Percentiles rank a stretch among this genome's conserved stretches.
Conservation (phyloP, 805 yeast species). For the Jamesozyma spencerorum region DNA sequence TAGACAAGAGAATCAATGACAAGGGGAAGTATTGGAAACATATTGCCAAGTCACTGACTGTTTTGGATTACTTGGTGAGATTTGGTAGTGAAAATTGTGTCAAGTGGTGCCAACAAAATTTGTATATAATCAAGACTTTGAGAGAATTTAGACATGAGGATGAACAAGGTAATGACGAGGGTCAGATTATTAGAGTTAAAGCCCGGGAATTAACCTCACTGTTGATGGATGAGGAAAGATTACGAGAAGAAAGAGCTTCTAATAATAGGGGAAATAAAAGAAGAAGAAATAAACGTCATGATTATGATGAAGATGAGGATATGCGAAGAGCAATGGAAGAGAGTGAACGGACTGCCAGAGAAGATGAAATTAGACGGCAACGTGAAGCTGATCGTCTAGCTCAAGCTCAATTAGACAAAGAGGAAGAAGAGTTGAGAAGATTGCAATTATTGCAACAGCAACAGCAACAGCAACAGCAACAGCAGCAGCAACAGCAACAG, state of each 20-base stretch:
- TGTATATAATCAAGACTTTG: conserved; percentile 80
- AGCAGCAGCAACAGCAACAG: conserved; percentile 20
- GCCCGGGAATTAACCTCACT: conserved; percentile 80
- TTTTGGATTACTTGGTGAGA: conserved; percentile 77
- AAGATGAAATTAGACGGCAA: conserved; percentile 45
- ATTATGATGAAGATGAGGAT: conserved; percentile 53
- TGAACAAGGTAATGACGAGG: conserved; percentile 73
- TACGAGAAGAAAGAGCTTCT: conserved; percentile 55
- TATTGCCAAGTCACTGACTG: conserved; percentile 80
- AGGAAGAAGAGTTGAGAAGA: conserved; percentile 25
- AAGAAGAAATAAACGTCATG: conserved; percentile 12
- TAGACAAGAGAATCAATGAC: conserved; percentile 85
- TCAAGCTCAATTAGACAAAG: conserved; percentile 22
- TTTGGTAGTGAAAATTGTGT: conserved; percentile 85
- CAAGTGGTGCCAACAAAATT: conserved; percentile 82
- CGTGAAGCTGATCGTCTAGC: conserved; percentile 21
- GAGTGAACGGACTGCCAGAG: conserved; percentile 70
- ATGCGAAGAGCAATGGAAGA: conserved; percentile 73
- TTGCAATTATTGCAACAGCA: conserved; percentile 22
- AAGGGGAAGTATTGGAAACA: conserved; percentile 98
- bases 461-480: conserved; percentile 15
- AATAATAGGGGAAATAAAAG: conserved; percentile 30
- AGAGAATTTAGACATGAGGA: conserved; percentile 82
- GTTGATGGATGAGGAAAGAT: conserved; percentile 72
- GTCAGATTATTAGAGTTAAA: conserved; percentile 77